A percentile compares a stretch with the other conserved stretches of the same genome.
phyloP scores from a whole-genome alignment of 1,284 basidiomycete genomes.

The Ganoderma multipileum region DNA sequence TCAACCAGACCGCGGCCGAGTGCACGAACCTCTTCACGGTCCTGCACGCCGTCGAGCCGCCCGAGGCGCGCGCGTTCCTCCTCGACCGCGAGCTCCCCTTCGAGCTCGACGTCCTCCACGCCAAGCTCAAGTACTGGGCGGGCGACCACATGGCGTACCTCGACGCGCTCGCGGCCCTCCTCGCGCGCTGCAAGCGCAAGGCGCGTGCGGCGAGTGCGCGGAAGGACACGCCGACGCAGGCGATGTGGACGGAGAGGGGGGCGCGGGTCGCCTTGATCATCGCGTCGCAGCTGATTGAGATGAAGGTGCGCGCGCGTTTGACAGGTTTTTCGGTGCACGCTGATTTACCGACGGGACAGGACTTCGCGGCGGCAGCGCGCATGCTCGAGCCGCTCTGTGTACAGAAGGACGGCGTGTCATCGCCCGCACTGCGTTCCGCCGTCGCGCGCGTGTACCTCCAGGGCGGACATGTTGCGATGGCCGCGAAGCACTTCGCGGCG shows the following conservation, averaged over 20 bases:
- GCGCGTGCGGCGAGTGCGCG: slow-evolving; percentile 48
- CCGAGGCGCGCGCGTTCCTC: slow-evolving; percentile 54
- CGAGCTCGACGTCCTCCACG: slow-evolving; percentile 79
- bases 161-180: slow-evolving; percentile 78
- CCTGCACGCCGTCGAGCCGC: slow-evolving; percentile 63
- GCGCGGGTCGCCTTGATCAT: slow-evolving; percentile 73
- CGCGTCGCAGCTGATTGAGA: slow-evolving; percentile 77
- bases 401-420: slow-evolving; percentile 44
- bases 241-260: slow-evolving; percentile 83
- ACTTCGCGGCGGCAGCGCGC: slow-evolving; percentile 68
- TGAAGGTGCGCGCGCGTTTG: slow-evolving; percentile 36
- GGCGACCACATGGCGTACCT: slow-evolving; percentile 79
- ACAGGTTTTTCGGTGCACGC: no score
- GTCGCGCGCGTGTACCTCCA: slow-evolving; percentile 79
- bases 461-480: slow-evolving; percentile 65
- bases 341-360: slow-evolving; percentile 47
- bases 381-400: slow-evolving; percentile 68
- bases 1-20: slow-evolving; percentile 82
- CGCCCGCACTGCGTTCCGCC: slow-evolving; percentile 66
- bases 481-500: slow-evolving; percentile 57
- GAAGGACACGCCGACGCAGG: slow-evolving; percentile 49
- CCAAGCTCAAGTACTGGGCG: slow-evolving; percentile 76
- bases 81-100: slow-evolving; percentile 75
- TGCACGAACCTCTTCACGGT: slow-evolving; percentile 81
- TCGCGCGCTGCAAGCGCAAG: slow-evolving; percentile 75